These are phyloP conservation scores for Fraxinus ornus DNA, from an alignment of 305 asterid genomes.

Conservation along the genomic window DNA sequence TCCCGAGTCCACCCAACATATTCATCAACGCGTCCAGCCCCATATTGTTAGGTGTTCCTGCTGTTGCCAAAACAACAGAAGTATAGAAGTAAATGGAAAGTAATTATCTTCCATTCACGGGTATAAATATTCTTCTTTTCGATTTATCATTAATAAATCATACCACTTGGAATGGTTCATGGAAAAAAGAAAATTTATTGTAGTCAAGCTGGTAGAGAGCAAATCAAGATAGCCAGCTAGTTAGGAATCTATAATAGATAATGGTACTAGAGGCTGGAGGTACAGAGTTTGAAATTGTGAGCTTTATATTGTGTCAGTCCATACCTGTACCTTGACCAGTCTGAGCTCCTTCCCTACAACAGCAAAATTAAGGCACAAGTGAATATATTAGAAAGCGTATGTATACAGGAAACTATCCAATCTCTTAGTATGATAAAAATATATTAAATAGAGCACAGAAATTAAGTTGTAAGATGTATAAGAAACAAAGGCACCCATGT, in stretches of 20 bases:
- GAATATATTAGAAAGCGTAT: conserved; percentile 13
- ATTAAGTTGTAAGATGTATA: not conserved
- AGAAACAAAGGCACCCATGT: not conserved
- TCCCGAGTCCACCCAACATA: conserved; percentile 57
- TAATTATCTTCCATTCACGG: conserved; percentile 8
- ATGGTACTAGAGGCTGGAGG: not conserved
- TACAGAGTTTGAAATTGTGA: not conserved
- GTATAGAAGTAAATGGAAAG: not conserved
- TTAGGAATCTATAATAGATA: not conserved
- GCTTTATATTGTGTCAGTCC: conserved; percentile 5
- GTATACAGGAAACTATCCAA: not conserved
- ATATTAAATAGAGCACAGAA: not conserved
- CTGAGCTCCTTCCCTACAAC: conserved; percentile 50
- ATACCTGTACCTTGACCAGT: conserved; percentile 43
- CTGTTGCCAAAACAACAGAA: not conserved
- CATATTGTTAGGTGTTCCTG: conserved; percentile 44
- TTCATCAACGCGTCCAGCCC: conserved; percentile 45
- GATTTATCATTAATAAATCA: not conserved
- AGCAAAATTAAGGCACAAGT: conserved; percentile 10
- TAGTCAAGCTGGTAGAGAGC: not conserved
- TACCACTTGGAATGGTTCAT: not conserved
- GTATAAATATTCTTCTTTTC: not conserved
- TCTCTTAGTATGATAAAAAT: not conserved
- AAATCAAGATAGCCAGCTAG: not conserved
- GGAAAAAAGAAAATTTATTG: not conserved